phyloP scores from a whole-genome alignment of 2,329 filamentous ascomycete genomes.

The Trichoderma aggressivum region DNA sequence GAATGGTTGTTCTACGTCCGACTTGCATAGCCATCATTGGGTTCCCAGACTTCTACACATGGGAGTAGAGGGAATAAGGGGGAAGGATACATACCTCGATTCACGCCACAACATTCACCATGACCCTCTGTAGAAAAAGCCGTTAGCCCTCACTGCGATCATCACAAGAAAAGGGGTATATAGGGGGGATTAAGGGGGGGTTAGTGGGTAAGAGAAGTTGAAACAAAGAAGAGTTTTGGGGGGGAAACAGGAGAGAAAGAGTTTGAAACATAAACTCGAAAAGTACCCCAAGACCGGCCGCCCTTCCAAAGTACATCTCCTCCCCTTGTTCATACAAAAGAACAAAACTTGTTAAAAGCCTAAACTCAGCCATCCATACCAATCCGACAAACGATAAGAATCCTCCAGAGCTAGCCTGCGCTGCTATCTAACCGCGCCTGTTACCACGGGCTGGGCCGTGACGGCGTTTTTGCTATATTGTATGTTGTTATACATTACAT shows the following conservation, averaged over 20 bases:
- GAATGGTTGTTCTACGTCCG: neutral
- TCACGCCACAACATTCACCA: conserved; percentile 19
- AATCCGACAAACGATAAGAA: neutral
- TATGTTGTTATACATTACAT: conserved; percentile 32
- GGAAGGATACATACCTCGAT: conserved; percentile 28
- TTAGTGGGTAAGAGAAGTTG: neutral
- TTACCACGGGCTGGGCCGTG: neutral
- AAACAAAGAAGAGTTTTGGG: conserved; percentile 3
- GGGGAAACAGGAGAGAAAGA: conserved; percentile 1
- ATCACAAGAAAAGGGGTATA: conserved; percentile 20
- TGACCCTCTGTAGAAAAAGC: conserved; percentile 21
- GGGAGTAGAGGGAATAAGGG: neutral
- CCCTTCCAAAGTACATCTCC: neutral
- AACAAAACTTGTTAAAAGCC: neutral
- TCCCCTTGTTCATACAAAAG: neutral
- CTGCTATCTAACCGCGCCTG: conserved; percentile 9
- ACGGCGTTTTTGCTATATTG: conserved; percentile 18
- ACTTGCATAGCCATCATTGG: neutral
- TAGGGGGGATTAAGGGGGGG: neutral
- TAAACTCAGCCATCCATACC: neutral
- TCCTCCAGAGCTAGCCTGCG: neutral
- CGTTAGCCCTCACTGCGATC: conserved; percentile 27
- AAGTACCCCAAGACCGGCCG: neutral
- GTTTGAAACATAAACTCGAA: conserved; percentile 3
- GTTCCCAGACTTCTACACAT: neutral